These are phyloP conservation scores for Phialocephala subalpina DNA, from an alignment of 2,329 filamentous ascomycete genomes.

Conservation along the genomic window DNA sequence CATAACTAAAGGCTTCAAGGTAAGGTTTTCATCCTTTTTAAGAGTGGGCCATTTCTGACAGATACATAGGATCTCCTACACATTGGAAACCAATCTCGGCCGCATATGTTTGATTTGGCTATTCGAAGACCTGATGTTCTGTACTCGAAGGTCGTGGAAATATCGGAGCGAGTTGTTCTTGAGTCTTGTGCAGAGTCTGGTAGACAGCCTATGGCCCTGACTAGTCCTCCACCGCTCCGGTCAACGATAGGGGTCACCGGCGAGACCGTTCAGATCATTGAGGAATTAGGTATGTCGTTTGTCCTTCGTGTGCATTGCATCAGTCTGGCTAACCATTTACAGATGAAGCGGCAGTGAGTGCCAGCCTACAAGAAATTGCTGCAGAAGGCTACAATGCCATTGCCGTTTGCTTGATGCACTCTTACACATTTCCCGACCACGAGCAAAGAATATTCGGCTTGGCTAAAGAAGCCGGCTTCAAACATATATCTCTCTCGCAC, in stretches of 20 bases:
- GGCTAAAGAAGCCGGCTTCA: conserved; percentile 69
- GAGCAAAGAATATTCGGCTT: conserved; percentile 67
- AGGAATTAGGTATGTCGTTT: not conserved
- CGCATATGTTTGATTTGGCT: conserved; percentile 74
- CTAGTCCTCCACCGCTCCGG: not conserved
- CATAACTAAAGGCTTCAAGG: conserved; percentile 72
- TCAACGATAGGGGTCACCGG: conserved; percentile 57
- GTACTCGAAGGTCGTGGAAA: conserved; percentile 72
- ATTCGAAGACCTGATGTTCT: conserved; percentile 72
- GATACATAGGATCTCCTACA: conserved; percentile 65
- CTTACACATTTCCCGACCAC: conserved; percentile 72
- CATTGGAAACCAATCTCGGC: conserved; percentile 76
- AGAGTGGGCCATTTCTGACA: not conserved
- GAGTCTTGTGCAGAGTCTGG: conserved; percentile 61
- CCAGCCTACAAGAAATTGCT: conserved; percentile 61
- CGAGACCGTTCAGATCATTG: conserved; percentile 55
- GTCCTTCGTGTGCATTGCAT: not conserved
- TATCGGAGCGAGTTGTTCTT: conserved; percentile 72
- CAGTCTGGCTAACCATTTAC: conserved; percentile 59
- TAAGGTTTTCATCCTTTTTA: too few relatives aligned
- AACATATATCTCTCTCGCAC: conserved; percentile 70
- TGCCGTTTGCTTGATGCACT: conserved; percentile 72
- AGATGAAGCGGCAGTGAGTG: conserved; percentile 48
- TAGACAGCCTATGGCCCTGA: not conserved
- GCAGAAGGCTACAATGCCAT: conserved; percentile 64